Evolutionary conservation across 2,329 filamentous ascomycete genomes (phyloP), one percentile per base, ranked within the genome.

Genomic region (Cercospora sp.): DNA sequence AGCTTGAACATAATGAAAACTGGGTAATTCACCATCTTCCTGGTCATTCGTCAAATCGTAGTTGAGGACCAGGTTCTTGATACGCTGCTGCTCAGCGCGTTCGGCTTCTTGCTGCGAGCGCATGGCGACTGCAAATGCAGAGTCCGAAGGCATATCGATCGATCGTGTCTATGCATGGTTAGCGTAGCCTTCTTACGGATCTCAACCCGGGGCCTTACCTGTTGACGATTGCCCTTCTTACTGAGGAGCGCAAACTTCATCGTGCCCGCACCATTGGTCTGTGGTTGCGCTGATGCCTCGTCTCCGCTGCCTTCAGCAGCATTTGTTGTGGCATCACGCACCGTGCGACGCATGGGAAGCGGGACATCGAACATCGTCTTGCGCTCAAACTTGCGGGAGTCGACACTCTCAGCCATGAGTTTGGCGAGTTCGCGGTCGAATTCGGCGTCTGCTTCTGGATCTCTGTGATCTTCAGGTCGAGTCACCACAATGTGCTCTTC

Each of bases 391-490:
- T 97, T 97, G 74, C 95, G 89, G 4, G 94, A 96, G 73, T 99
- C 95, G 75, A 97, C 83, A 81, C 94, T 97, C 80, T 99, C 95
- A 61, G 94, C 88, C 94, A 99, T 98, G 88, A 99, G 91, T 80
- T 96, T 97, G 42, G 95, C 94, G 79, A 97, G 95, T 80, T 98
- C 95, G 74, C 94, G 92, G 77, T 99, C 96, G 78, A 99, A 99
- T 51, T 99, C 95, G 6, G 94, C 95, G 76, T 99, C 95, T 48
- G 91, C 93, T 81, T 97, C 94, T 0, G 94, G 94, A 72, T 99
- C 94, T 66, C 94, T 86, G 74, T 94, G 88, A 77, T 97, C 93
- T 78, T 97, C 92, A 76, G 94, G 90, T 68, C 94, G 89, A 55
- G 93, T 96, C 59, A 99, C 94, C 53, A 97, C 87, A 73, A 98